Base-by-base conservation (phyloP, 2,329 filamentous ascomycete genomes). In the Cytospora paraplurivora region DNA sequence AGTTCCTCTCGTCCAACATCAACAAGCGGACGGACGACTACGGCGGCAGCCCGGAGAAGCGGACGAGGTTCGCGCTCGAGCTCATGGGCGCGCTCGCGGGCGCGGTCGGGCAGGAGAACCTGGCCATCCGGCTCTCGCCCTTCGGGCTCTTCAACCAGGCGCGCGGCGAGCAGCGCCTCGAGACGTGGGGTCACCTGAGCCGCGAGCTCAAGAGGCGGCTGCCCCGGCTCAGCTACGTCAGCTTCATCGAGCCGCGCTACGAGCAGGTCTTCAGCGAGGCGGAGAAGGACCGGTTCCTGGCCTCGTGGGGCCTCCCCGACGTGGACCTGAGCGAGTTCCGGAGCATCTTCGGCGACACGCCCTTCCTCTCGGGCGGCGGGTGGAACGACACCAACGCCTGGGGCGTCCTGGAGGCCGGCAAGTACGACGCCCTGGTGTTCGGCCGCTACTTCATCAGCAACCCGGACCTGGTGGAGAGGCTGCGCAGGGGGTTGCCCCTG, bases 21-120 rank as follows among this genome's bases (percentile, higher is more conserved):
- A 88, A 88, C 74, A 76, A 77, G 57, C 78, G 85, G 1, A 83
- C 79, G 0, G 83, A 86, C 67, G 69, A 77, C 49, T 85, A 83
- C 68, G 83, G 83, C 13, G 83, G 82, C 50, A 80, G 76, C 64
- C 78, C 83, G 50, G 82, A 85, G 69, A 86, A 85, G 58, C 78
- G 84, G 35, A 73, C 79, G 2, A 76, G 81, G 0, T 80, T 86
- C 64, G 77, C 74, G 1, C 66, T 85, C 15, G 83, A 86, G 67
- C 78, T 85, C 19, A 74, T 79, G 3, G 76, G 81, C 59, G 83
- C 83, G 3, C 78, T 85, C 8, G 74, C 76, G 1, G 74, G 72
- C 0, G 83, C 83, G 8, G 72, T 87, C 12, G 84, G 83, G 13
- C 73, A 78, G 0, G 76, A 83, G 12, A 75, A 75, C 59, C 76